Base-by-base conservation (phyloP, 148 eudicot species). In the Nyssa sinensis region DNA sequence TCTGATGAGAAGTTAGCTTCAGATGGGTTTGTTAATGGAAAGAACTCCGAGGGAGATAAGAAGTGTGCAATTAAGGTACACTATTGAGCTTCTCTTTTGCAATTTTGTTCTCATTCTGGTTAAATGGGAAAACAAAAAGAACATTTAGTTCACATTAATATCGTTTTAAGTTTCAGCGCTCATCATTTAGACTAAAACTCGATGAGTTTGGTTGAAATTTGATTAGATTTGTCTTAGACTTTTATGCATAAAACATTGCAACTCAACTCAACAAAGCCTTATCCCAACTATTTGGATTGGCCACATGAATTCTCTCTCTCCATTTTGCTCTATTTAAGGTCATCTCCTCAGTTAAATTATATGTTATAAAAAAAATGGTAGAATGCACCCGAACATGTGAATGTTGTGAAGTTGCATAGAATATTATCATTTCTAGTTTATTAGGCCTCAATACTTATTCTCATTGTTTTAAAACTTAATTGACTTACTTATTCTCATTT, bases 1-100 rank as follows among this genome's bases (percentile, higher is more conserved):
- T 13, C 64, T 78, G 80, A 58, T 60, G 74, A 64, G 44, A 81
- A 49, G 53, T 61, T 57, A 19, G 66, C 70, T 55, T 49, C 70
- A 57, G 51, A 74, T 63, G 74, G 33, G 41, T 62, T 76, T 27
- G 39, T 65, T 32, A 31, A 64, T 49, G 35, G 69, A 33, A 66
- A 74, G 29, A 53, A 73, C 3, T 28, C 39, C 19, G 62, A 69
- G 2, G 74, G 60, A 65, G 55, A 59, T 59, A 55, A 25, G 67
- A 49, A 33, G 63, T 16, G 35, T n/a, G 64, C 58, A 61, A 77
- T 33, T 61, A 49, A 71, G 87, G 87, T 84, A 72, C 33, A 33
- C 2, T 30, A 39, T 32, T 63, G 3, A n/a, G 35, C 47, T 21
- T 61, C 17, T 70, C 10, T 53, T 1, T 28, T 3, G 14, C 3